Evolutionary conservation across 129 eudicot species (phyloP).

Genomic region (Pseudognaphalium luteoalbum): DNA sequence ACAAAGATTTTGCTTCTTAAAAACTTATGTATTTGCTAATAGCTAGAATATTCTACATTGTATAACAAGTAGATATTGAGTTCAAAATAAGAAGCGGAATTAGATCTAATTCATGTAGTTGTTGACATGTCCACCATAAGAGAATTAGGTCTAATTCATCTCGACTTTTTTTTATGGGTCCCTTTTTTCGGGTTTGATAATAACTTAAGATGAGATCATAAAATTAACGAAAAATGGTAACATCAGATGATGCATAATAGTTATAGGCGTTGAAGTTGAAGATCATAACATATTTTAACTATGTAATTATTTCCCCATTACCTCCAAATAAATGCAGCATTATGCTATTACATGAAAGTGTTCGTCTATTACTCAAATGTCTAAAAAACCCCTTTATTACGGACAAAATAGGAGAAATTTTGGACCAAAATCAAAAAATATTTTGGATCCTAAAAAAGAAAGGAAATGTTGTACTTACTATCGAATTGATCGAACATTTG

Average conservation of each 20-base stretch:
- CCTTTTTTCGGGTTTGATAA: background rate
- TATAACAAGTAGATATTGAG: background rate
- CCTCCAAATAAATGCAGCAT: background rate
- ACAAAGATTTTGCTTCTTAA: background rate
- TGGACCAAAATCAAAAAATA: background rate
- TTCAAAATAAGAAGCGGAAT: background rate
- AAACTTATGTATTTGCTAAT: background rate
- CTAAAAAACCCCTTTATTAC: background rate
- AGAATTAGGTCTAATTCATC: background rate
- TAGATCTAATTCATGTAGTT: conserved; percentile 6
- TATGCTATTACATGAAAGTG: background rate
- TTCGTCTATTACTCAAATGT: background rate
- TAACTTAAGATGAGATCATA: background rate
- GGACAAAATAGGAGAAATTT: background rate
- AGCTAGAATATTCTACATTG: background rate
- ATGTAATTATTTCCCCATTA: background rate
- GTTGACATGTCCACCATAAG: background rate
- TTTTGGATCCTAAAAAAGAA: background rate
- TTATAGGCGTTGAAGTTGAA: background rate
- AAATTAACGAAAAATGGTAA: background rate
- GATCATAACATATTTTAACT: background rate
- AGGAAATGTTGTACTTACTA: background rate
- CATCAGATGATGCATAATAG: background rate
- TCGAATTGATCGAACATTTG: background rate
- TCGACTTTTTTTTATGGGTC: background rate